Evolutionary conservation across 179 eudicot genomes (phyloP).

Genomic region (Heliamphora pulchella): DNA sequence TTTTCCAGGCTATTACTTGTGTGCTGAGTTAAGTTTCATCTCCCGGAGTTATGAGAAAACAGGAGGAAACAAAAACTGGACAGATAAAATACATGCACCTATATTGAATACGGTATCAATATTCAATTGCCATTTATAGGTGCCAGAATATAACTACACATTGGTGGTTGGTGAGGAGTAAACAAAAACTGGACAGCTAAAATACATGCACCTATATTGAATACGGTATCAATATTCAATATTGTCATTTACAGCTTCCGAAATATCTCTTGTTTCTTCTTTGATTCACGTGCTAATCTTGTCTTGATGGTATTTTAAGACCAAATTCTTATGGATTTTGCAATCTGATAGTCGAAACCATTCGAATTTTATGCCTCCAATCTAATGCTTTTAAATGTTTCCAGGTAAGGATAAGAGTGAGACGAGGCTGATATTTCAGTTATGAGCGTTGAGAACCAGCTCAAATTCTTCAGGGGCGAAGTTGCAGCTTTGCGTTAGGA

Average conservation of each 20-base stretch:
- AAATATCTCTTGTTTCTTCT: background rate
- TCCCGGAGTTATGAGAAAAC: slow-evolving; percentile 73
- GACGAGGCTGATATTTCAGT: slow-evolving; percentile 37
- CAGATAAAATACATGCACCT: too few relatives aligned
- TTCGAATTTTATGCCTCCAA: background rate
- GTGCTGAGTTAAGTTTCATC: background rate
- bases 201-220: slow-evolving; percentile 4
- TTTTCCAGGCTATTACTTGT: background rate
- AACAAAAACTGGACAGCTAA: slow-evolving; percentile 54
- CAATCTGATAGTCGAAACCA: background rate
- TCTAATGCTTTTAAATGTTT: background rate
- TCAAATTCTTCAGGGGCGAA: slow-evolving; percentile 53
- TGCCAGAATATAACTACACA: slow-evolving; percentile 79
- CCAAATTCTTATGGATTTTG: background rate
- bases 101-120: too few relatives aligned
- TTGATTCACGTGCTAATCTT: background rate
- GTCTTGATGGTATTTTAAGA: too few relatives aligned
- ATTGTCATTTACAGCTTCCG: background rate
- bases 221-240: background rate
- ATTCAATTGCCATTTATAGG: slow-evolving; percentile 18
- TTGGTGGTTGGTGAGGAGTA: slow-evolving; percentile 89
- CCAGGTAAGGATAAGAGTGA: slow-evolving; percentile 67
- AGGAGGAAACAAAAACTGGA: too few relatives aligned
- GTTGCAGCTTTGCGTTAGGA: slow-evolving; percentile 50
- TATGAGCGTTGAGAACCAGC: slow-evolving; percentile 43